phyloP scores from a whole-genome alignment of 768 basidiomycete species.

The Albatrellus ellisii region DNA sequence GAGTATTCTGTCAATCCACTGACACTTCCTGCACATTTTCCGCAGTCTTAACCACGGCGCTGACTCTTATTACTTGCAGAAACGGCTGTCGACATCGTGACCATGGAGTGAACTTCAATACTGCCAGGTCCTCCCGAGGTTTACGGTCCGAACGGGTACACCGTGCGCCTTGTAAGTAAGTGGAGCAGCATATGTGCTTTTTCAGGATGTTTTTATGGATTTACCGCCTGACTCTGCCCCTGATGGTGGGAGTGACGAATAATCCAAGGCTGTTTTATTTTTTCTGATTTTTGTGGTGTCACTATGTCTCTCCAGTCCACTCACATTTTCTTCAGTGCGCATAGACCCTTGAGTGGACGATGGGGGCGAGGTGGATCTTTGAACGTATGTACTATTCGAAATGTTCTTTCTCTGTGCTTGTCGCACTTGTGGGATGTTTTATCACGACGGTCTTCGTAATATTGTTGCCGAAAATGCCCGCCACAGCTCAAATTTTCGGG shows the following conservation, averaged over 20 bases:
- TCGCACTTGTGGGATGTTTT: constrained; percentile 40
- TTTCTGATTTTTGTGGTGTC: neutral
- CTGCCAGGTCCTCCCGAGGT: too few species aligned
- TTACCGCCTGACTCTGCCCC: constrained; percentile 69
- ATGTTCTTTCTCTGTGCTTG: neutral
- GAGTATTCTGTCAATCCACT: constrained; percentile 21
- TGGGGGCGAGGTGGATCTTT: neutral
- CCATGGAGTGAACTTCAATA: too few species aligned
- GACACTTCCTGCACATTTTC: too few species aligned
- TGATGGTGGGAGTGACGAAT: constrained; percentile 45
- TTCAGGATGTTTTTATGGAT: constrained; percentile 57
- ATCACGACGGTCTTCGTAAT: constrained; percentile 93
- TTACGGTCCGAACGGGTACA: too few species aligned
- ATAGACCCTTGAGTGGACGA: neutral
- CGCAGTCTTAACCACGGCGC: too few species aligned
- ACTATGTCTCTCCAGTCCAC: neutral
- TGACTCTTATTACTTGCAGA: too few species aligned
- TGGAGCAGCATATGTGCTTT: too few species aligned
- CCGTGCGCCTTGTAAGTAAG: too few species aligned
- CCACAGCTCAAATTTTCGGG: constrained; percentile 82
- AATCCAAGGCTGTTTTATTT: constrained; percentile 66
- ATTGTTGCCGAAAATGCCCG: constrained; percentile 80
- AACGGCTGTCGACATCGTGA: too few species aligned
- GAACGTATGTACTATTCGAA: neutral
- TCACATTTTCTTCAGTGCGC: neutral